phyloP scores from a whole-genome alignment of 352 stramenopile species.

The Pythium biforme region DNA sequence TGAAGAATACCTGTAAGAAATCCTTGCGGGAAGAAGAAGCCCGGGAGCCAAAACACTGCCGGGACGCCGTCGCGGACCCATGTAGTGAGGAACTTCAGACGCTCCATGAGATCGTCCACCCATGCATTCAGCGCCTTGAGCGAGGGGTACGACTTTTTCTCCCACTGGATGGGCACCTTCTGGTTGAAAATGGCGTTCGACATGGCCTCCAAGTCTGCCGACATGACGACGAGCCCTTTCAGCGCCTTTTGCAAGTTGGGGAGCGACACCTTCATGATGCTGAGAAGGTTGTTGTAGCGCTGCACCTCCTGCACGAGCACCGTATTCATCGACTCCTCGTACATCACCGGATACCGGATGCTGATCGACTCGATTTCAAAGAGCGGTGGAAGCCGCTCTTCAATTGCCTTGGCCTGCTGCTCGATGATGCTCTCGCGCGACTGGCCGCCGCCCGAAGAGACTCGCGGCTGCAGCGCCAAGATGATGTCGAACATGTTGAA shows the following conservation, averaged over 20 bases:
- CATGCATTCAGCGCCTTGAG: constrained; percentile 87
- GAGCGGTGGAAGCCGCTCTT: constrained; percentile 59
- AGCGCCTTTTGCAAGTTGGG: constrained; percentile 86
- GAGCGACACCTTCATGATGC: constrained; percentile 83
- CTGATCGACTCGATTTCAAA: constrained; percentile 88
- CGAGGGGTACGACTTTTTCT: constrained; percentile 90
- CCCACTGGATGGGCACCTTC: constrained; percentile 85
- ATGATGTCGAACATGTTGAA: constrained; percentile 90
- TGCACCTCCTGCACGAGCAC: constrained; percentile 91
- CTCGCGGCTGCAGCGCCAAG: constrained; percentile 79
- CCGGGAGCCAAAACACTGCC: constrained; percentile 68
- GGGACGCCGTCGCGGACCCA: constrained; percentile 62
- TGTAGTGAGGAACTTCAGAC: constrained; percentile 57
- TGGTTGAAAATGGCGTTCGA: constrained; percentile 85
- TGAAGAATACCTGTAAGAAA: constrained; percentile 83
- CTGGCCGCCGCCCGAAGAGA: constrained; percentile 68
- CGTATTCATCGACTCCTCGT: constrained; percentile 92
- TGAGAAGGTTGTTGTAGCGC: constrained; percentile 86
- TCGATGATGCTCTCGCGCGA: constrained; percentile 89
- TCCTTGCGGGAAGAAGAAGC: constrained; percentile 80
- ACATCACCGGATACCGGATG: constrained; percentile 84
- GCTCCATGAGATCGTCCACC: constrained; percentile 87
- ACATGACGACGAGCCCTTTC: constrained; percentile 69
- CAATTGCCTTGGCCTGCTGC: constrained; percentile 81
- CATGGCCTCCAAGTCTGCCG: constrained; percentile 70